Conservation (phyloP, 2,329 filamentous ascomycete genomes). For the Ophiostoma populinum region DNA sequence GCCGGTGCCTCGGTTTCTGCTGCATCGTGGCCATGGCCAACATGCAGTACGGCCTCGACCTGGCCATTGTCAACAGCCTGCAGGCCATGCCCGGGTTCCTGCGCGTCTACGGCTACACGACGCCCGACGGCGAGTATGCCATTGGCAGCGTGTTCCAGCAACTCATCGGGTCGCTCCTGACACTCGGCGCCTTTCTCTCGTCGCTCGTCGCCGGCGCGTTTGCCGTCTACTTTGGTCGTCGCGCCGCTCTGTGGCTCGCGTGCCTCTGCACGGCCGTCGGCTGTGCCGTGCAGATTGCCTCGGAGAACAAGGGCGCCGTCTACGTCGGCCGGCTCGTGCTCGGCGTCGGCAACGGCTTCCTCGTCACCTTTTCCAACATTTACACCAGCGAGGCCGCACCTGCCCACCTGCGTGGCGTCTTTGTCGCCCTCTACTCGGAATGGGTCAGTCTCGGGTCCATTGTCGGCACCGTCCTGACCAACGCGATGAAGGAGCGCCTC, state of each 20-base stretch:
- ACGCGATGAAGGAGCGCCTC: slow-evolving; percentile 6
- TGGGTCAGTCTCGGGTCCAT: slow-evolving; percentile 13
- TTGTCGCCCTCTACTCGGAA: slow-evolving; percentile 10
- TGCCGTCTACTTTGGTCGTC: slow-evolving; percentile 28
- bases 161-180: slow-evolving; percentile 33
- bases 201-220: slow-evolving; percentile 30
- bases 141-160: slow-evolving; percentile 32
- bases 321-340: slow-evolving; percentile 29
- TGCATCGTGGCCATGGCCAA: slow-evolving; percentile 28
- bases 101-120: slow-evolving; percentile 29
- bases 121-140: slow-evolving; percentile 19
- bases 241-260: slow-evolving; percentile 27
- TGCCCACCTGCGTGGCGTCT: slow-evolving; percentile 18
- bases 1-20: slow-evolving; percentile 28
- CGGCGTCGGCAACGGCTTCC: slow-evolving; percentile 25
- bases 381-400: slow-evolving; percentile 31
- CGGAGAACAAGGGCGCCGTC: slow-evolving; percentile 21
- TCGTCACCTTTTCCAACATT: slow-evolving; percentile 28
- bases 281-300: slow-evolving; percentile 25
- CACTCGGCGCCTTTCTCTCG: slow-evolving; percentile 31
- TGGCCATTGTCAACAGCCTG: slow-evolving; percentile 25
- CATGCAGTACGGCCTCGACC: slow-evolving; percentile 35
- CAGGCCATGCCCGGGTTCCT: slow-evolving; percentile 35
- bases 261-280: slow-evolving; percentile 27
- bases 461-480: slow-evolving; percentile 8